Conservation (phyloP, 257 asterid species). For the Gardenia jasminoides region DNA sequence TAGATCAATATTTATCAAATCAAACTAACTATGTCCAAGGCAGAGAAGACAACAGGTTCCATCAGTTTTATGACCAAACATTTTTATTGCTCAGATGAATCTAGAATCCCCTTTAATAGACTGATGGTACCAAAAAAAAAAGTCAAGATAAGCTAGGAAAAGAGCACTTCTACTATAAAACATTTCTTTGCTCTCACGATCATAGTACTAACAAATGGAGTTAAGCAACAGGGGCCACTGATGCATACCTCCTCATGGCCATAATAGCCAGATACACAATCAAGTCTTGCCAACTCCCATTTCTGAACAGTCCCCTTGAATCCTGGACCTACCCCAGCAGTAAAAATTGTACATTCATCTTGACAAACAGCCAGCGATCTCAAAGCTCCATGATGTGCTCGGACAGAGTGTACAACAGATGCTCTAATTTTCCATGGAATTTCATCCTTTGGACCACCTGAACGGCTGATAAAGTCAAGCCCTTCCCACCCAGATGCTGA, state of each 20-base stretch:
- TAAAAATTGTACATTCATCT: conserved; percentile 77
- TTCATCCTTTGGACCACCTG: conserved; percentile 79
- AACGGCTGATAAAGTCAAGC: conserved; percentile 69
- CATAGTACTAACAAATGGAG: background rate
- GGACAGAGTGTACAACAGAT: conserved; percentile 73
- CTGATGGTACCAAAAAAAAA: background rate
- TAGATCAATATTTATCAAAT: background rate
- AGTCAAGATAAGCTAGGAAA: background rate
- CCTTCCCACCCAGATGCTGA: conserved; percentile 67
- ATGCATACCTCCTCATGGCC: conserved; percentile 95
- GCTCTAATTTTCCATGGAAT: conserved; percentile 95
- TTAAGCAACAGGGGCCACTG: conserved; percentile 13
- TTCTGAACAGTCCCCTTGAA: conserved; percentile 94
- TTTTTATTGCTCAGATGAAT: background rate
- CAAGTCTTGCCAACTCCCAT: conserved; percentile 79
- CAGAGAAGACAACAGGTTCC: background rate
- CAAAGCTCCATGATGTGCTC: conserved; percentile 93
- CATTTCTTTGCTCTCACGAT: background rate
- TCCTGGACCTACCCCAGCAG: conserved; percentile 96
- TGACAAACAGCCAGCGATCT: conserved; percentile 88
- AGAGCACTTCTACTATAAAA: background rate
- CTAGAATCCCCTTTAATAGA: background rate
- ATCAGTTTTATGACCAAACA: background rate
- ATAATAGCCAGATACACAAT: conserved; percentile 71
- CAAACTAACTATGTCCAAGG: background rate